Evolutionary conservation across 2,329 filamentous ascomycete genomes (phyloP).

Genomic region (Helminthosporium solani): DNA sequence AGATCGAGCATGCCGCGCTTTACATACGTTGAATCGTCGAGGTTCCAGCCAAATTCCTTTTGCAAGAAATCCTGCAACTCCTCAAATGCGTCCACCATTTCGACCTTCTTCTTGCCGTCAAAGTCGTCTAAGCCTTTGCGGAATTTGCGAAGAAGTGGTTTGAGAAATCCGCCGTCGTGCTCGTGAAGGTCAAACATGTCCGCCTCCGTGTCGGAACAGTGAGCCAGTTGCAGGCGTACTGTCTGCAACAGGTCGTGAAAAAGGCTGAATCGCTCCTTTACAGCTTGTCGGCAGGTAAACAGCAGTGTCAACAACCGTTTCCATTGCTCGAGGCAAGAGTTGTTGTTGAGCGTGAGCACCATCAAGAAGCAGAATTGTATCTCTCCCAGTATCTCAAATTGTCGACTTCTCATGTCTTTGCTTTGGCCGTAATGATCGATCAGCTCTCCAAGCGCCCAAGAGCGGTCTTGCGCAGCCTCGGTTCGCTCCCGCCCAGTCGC

Average conservation of each 20-base stretch:
- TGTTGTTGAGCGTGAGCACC: slow-evolving; percentile 64
- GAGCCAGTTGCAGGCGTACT: slow-evolving; percentile 55
- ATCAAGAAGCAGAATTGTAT: slow-evolving; percentile 64
- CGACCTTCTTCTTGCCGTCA: slow-evolving; percentile 41
- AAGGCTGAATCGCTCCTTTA: slow-evolving; percentile 50
- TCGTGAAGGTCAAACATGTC: slow-evolving; percentile 61
- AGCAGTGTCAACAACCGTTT: slow-evolving; percentile 59
- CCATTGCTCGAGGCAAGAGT: slow-evolving; percentile 67
- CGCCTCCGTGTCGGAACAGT: slow-evolving; percentile 60
- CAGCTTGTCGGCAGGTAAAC: slow-evolving; percentile 57
- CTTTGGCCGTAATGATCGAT: slow-evolving; percentile 46
- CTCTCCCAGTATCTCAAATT: slow-evolving; percentile 54
- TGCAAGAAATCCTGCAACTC: slow-evolving; percentile 57
- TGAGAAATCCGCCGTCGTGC: slow-evolving; percentile 56
- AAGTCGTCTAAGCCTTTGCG: slow-evolving; percentile 53
- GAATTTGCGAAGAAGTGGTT: slow-evolving; percentile 55
- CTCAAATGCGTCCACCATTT: slow-evolving; percentile 56
- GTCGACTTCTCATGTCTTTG: slow-evolving; percentile 22
- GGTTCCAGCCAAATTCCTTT: slow-evolving; percentile 59
- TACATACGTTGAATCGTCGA: slow-evolving; percentile 53
- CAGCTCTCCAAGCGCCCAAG: slow-evolving; percentile 60
- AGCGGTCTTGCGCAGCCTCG: slow-evolving; percentile 62
- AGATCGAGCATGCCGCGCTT: slow-evolving; percentile 60
- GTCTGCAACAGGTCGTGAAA: slow-evolving; percentile 55
- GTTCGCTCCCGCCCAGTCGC: slow-evolving; percentile 63